Evolutionary conservation across 768 basidiomycete genomes (phyloP).

Genomic region (Mycena sanguinolenta): DNA sequence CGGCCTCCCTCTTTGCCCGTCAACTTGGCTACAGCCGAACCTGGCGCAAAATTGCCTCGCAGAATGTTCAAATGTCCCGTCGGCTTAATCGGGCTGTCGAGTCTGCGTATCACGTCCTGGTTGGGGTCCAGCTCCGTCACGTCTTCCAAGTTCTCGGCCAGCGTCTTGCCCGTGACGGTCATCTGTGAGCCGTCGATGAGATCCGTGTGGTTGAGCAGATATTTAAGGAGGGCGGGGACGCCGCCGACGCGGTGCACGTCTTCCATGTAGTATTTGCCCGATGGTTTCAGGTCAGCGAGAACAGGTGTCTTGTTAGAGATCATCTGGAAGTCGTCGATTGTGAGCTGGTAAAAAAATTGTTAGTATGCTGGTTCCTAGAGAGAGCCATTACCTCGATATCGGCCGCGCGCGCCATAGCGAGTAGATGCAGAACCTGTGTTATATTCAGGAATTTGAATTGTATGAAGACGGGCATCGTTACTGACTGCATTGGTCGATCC

Average conservation of each 20-base stretch:
- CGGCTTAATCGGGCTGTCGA: conserved; percentile 86
- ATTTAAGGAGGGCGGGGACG: conserved; percentile 87
- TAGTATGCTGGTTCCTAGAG: background rate
- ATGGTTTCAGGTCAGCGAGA: conserved; percentile 89
- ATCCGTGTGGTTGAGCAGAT: conserved; percentile 81
- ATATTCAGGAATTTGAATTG: background rate
- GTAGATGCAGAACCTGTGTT: conserved; percentile 79
- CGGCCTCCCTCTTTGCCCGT: conserved; percentile 92
- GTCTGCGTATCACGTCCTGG: conserved; percentile 82
- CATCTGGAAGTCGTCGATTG: conserved; percentile 89
- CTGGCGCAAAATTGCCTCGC: conserved; percentile 90
- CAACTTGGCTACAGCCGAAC: conserved; percentile 90
- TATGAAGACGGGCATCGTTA: conserved; percentile 15
- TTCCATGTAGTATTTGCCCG: conserved; percentile 91
- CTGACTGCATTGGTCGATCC: conserved; percentile 90
- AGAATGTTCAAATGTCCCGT: conserved; percentile 92
- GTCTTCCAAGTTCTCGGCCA: conserved; percentile 88
- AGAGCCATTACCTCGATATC: conserved; percentile 56
- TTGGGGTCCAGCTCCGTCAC: conserved; percentile 78
- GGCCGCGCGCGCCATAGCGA: conserved; percentile 88
- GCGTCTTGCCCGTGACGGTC: conserved; percentile 92
- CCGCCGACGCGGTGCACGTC: conserved; percentile 90
- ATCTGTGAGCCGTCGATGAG: conserved; percentile 86
- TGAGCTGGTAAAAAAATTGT: conserved; percentile 57
- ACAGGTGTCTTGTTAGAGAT: conserved; percentile 86